These are phyloP conservation scores for Colletotrichum camelliae DNA, from an alignment of 2,329 filamentous ascomycete species.

Conservation along the genomic window DNA sequence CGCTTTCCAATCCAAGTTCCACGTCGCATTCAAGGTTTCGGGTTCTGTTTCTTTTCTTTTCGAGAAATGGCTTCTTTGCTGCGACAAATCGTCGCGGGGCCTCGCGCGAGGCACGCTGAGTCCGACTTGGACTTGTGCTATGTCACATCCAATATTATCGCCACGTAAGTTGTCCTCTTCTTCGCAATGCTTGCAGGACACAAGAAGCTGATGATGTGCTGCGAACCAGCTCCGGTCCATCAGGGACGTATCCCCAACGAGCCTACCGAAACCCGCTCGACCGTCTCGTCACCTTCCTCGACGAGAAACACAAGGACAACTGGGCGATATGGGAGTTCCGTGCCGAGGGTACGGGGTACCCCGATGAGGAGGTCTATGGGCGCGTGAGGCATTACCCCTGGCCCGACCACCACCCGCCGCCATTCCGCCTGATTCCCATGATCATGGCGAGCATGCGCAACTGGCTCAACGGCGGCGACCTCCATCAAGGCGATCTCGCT, in stretches of 20 bases:
- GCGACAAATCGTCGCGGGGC: constrained; percentile 89
- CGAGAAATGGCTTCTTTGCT: constrained; percentile 73
- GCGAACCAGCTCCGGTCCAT: constrained; percentile 81
- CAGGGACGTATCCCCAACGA: constrained; percentile 85
- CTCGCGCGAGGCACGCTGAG: constrained; percentile 82
- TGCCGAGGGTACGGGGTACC: constrained; percentile 94
- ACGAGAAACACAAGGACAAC: constrained; percentile 79
- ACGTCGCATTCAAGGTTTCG: not conserved
- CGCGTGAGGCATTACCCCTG: constrained; percentile 92
- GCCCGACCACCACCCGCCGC: constrained; percentile 96
- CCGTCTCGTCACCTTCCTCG: constrained; percentile 84
- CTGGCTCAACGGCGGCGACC: constrained; percentile 70
- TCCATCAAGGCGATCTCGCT: constrained; percentile 25
- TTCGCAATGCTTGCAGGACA: constrained; percentile 32
- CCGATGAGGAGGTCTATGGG: constrained; percentile 85
- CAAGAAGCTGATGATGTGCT: not conserved
- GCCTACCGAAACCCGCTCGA: constrained; percentile 95
- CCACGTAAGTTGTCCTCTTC: constrained; percentile 49
- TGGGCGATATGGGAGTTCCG: constrained; percentile 99
- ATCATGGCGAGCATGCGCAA: constrained; percentile 93
- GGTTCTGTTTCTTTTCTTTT: not conserved
- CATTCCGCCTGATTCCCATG: constrained; percentile 85
- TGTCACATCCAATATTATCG: constrained; percentile 81
- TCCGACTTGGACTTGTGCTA: constrained; percentile 94
- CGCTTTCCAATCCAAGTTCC: not conserved